Conservation (phyloP, 352 stramenopile genomes). For the Pythium guiyangense region DNA sequence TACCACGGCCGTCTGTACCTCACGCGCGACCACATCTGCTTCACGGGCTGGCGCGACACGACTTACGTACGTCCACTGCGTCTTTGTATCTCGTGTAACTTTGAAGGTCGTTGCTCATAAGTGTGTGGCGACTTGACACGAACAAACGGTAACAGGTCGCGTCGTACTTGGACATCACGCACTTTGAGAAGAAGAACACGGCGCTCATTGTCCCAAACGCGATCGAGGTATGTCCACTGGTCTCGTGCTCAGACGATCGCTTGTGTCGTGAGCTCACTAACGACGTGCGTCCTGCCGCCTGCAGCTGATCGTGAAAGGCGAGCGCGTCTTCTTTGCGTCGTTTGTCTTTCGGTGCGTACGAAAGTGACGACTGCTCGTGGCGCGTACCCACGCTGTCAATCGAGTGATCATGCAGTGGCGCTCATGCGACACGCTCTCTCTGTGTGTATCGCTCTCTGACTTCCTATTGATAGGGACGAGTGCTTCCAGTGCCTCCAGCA, state of each 20-base stretch:
- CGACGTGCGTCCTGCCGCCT: not conserved
- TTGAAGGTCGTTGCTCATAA: not conserved
- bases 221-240: constrained; percentile 53
- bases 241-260: not conserved
- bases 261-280: too few species aligned
- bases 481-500: constrained; percentile 78
- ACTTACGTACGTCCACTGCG: constrained; percentile 71
- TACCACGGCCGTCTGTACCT: constrained; percentile 79
- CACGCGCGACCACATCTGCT: constrained; percentile 71
- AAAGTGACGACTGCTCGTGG: not conserved
- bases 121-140: not conserved
- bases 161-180: constrained; percentile 66
- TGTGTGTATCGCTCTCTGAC: not conserved
- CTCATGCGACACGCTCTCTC: constrained; percentile 1
- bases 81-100: too few species aligned
- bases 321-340: constrained; percentile 78
- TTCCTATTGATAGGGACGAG: constrained; percentile 54
- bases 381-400: too few species aligned
- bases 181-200: constrained; percentile 84
- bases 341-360: constrained; percentile 68
- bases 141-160: constrained; percentile 29
- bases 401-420: too few species aligned
- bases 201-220: constrained; percentile 83
- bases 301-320: constrained; percentile 59
- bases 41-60: constrained; percentile 78